Conservation (phyloP, 2,329 filamentous ascomycete genomes). For the Neurospora crassa region DNA sequence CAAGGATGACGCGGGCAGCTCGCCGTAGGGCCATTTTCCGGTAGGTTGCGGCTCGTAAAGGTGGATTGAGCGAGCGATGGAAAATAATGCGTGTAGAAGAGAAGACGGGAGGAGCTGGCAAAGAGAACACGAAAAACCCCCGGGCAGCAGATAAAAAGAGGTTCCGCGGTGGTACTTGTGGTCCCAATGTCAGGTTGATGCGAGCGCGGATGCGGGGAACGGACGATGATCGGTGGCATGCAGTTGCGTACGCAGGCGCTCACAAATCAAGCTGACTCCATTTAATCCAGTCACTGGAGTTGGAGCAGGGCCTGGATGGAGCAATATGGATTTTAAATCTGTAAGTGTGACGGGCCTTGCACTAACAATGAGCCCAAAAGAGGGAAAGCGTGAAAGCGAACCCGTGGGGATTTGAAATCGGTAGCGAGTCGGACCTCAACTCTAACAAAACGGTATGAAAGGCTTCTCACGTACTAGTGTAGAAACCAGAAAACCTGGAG, state of each 20-base stretch:
- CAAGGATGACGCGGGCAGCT: slow-evolving; percentile 86
- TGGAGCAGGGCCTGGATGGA: background rate
- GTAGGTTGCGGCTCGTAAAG: background rate
- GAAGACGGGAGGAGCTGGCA: slow-evolving; percentile 2
- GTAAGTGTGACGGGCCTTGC: background rate
- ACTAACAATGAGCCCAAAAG: background rate
- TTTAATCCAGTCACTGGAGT: background rate
- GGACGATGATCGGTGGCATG: background rate
- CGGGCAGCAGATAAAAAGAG: background rate
- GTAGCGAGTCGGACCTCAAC: background rate
- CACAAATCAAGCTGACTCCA: background rate
- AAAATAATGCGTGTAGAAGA: background rate
- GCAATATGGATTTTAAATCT: background rate
- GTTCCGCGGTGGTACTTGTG: background rate
- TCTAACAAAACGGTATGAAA: background rate
- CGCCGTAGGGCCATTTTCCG: slow-evolving; percentile 55
- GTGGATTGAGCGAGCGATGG: background rate
- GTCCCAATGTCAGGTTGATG: background rate
- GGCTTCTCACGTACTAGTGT: background rate
- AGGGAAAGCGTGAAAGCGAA: background rate
- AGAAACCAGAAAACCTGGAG: background rate
- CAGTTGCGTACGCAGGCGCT: background rate
- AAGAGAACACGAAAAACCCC: background rate
- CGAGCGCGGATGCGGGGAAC: background rate
- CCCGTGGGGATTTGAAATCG: background rate